phyloP scores from a whole-genome alignment of 2,329 filamentous ascomycete species.

The Fusarium sambucinum region DNA sequence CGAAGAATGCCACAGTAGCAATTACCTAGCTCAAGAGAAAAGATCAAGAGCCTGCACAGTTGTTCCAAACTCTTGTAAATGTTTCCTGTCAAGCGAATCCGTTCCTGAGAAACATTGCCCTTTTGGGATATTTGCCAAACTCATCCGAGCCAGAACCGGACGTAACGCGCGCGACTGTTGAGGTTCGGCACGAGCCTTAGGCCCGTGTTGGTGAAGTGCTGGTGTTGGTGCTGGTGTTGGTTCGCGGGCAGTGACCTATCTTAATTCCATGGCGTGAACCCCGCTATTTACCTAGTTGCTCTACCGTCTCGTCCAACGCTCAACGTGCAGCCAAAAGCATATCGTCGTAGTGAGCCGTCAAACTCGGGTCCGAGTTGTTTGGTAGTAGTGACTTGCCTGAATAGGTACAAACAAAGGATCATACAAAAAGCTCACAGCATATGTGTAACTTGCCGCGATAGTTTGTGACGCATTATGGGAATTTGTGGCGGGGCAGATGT shows the following conservation, averaged over 20 bases:
- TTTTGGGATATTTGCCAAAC: conserved; percentile 11
- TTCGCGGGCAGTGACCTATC: conserved; percentile 5
- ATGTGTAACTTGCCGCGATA: not conserved
- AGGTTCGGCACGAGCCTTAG: conserved; percentile 41
- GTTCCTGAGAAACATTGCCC: conserved; percentile 20
- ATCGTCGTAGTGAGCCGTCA: conserved; percentile 32
- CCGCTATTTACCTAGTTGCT: conserved; percentile 30
- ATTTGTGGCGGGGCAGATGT: conserved; percentile 13
- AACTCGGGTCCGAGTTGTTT: conserved; percentile 13
- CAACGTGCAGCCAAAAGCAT: conserved; percentile 22
- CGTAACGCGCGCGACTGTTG: conserved; percentile 33
- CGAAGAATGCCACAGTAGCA: not conserved
- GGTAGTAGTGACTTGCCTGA: conserved; percentile 6
- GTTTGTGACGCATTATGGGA: not conserved
- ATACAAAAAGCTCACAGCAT: not conserved
- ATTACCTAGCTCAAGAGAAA: not conserved
- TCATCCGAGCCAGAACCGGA: conserved; percentile 25
- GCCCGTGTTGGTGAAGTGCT: conserved; percentile 18
- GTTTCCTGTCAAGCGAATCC: conserved; percentile 6
- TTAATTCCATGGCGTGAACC: conserved; percentile 17
- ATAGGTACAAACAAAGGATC: not conserved
- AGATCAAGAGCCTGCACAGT: not conserved
- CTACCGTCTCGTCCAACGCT: conserved; percentile 34
- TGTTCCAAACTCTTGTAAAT: not conserved
- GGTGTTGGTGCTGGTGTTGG: conserved; percentile 15